Evolutionary conservation across 805 yeast species (phyloP).

Genomic region (Saitoella complicata): DNA sequence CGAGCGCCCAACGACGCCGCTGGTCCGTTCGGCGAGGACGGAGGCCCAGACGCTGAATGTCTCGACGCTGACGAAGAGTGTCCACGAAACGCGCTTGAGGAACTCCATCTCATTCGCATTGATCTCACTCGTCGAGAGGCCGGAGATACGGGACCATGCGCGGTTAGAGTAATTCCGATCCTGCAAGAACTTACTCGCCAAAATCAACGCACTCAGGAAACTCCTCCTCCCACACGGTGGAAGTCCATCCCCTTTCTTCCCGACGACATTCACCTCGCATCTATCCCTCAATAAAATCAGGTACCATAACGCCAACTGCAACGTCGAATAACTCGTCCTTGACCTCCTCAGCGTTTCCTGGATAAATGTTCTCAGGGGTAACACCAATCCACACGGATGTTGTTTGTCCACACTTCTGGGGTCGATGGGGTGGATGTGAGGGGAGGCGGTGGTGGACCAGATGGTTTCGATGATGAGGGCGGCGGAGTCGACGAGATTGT

Average conservation of each 20-base stretch:
- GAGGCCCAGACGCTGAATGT: too few relatives aligned
- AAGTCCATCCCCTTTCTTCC: slow-evolving; percentile 12
- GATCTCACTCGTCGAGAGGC: slow-evolving; percentile 37
- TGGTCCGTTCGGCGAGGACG: too few relatives aligned
- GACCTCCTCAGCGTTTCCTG: slow-evolving; percentile 30
- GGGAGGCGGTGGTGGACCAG: too few relatives aligned
- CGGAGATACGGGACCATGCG: slow-evolving; percentile 64
- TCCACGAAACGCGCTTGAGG: slow-evolving; percentile 39
- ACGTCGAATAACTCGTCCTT: slow-evolving; percentile 40
- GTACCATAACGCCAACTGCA: slow-evolving; percentile 55
- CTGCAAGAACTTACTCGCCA: slow-evolving; percentile 57
- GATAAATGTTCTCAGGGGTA: slow-evolving; percentile 23
- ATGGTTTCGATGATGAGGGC: too few relatives aligned
- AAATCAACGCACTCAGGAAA: slow-evolving; percentile 49
- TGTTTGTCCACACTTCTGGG: too few relatives aligned
- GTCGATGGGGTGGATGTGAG: too few relatives aligned
- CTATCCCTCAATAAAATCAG: slow-evolving; percentile 29
- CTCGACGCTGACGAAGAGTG: too few relatives aligned
- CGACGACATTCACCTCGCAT: slow-evolving; percentile 4
- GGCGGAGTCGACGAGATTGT: too few relatives aligned
- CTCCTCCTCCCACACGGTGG: slow-evolving; percentile 43
- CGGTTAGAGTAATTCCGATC: slow-evolving; percentile 54
- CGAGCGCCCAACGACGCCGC: too few relatives aligned
- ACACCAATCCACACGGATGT: too few relatives aligned
- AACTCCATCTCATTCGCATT: slow-evolving; percentile 37